phyloP scores from a whole-genome alignment of 192 early-diverging fungal species.

The Podila minutissima region DNA sequence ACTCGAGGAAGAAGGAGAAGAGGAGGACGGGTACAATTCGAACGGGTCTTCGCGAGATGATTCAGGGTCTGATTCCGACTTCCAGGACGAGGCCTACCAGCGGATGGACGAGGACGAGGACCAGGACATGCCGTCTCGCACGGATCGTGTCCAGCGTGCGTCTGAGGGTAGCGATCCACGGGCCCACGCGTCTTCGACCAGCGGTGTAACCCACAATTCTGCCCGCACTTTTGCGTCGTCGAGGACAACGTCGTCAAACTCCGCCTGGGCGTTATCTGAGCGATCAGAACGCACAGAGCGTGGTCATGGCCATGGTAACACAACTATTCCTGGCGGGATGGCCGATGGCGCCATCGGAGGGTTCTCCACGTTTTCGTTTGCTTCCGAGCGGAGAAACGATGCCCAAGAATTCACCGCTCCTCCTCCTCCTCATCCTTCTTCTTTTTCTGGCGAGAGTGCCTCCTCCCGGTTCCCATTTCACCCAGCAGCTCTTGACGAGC shows the following conservation, averaged over 20 bases:
- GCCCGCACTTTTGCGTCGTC: too few species aligned
- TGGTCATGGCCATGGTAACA: not conserved
- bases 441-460: not conserved
- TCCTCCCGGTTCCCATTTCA: too few species aligned
- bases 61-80: conserved; percentile 24
- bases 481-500: too few species aligned
- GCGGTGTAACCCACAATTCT: too few species aligned
- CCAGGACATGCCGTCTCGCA: not conserved
- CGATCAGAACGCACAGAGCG: not conserved
- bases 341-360: not conserved
- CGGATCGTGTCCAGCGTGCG: not conserved
- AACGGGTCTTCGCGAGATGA: conserved; percentile 25
- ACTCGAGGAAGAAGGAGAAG: conserved; percentile 6
- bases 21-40: conserved; percentile 20
- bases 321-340: too few species aligned
- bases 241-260: not conserved
- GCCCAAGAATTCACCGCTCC: not conserved
- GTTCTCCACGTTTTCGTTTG: not conserved
- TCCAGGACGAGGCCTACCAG: conserved; percentile 7
- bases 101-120: not conserved
- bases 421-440: not conserved
- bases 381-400: not conserved
- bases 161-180: too few species aligned
- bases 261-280: conserved; percentile 2
- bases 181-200: too few species aligned